phyloP scores from a whole-genome alignment of 495 filamentous ascomycete species.

The Xanthoparmelia taractica region DNA sequence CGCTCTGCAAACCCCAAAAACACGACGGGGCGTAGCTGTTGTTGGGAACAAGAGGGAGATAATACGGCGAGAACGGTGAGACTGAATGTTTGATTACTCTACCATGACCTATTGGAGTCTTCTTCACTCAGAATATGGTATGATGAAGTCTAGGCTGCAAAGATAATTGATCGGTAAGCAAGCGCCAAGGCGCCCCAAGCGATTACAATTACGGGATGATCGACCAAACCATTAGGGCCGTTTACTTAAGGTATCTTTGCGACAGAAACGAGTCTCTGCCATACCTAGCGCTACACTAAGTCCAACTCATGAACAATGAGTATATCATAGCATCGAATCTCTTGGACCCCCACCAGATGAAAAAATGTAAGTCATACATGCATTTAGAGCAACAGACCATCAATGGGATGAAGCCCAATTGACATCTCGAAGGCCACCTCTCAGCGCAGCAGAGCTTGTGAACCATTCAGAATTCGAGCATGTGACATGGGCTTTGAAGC shows the following conservation, averaged over 20 bases:
- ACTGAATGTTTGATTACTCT: neutral
- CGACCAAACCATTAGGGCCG: neutral
- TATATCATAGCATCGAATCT: neutral
- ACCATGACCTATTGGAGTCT: neutral
- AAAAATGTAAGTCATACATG: neutral
- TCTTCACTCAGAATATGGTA: too few relatives aligned
- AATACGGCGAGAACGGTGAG: neutral
- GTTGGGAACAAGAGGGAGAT: neutral
- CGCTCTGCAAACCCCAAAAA: neutral
- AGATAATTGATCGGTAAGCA: neutral
- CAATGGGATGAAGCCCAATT: neutral
- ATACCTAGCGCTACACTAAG: neutral
- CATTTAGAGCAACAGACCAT: neutral
- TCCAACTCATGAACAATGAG: neutral
- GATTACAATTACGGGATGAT: neutral
- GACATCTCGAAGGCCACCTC: slow-evolving; percentile 24
- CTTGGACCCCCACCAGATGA: neutral
- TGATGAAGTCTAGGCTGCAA: neutral
- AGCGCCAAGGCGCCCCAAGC: too few relatives aligned
- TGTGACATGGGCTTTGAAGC: slow-evolving; percentile 57
- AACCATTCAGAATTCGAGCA: slow-evolving; percentile 44
- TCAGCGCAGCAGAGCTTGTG: slow-evolving; percentile 40
- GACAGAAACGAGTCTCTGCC: neutral
- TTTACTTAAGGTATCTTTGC: too few relatives aligned
- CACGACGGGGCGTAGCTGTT: neutral